A percentile compares a stretch with the other conserved stretches of the same genome.
Evolutionary conservation across 768 basidiomycete species (phyloP).

Genomic region (Crucibulum laeve): DNA sequence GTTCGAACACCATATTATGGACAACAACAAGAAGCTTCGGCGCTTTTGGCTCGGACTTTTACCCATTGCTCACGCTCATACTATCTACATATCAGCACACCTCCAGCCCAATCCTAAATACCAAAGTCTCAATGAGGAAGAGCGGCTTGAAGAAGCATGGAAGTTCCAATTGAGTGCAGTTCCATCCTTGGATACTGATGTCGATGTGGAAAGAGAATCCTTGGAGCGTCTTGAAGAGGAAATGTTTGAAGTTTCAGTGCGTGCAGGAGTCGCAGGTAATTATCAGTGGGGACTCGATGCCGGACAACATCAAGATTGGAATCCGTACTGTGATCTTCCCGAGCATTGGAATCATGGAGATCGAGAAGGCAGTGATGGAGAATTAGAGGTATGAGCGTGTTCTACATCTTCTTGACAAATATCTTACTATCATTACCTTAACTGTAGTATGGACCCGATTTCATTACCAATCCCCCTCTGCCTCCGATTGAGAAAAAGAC

Average conservation of each 20-base stretch:
- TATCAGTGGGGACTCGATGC: slow-evolving; percentile 12
- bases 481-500: background rate
- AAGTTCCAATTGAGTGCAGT: background rate
- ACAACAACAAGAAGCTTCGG: slow-evolving; percentile 4
- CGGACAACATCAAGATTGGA: slow-evolving; percentile 14
- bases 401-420: background rate
- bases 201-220: background rate
- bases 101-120: slow-evolving; percentile 2
- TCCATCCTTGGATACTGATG: too few species aligned
- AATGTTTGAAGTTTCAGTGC: slow-evolving; percentile 8
- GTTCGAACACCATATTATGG: slow-evolving; percentile 15
- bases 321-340: slow-evolving; percentile 8
- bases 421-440: background rate
- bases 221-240: background rate
- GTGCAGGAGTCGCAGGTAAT: slow-evolving; percentile 10
- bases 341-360: slow-evolving; percentile 8
- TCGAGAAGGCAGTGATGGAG: slow-evolving; percentile 8
- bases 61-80: slow-evolving; percentile 12
- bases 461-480: background rate
- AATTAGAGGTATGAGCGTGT: slow-evolving; percentile 3
- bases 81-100: slow-evolving; percentile 10
- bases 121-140: background rate
- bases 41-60: slow-evolving; percentile 2
- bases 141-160: background rate
- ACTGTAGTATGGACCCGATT: background rate